phyloP scores from a whole-genome alignment of 116 monocot species.

The Thalassia testudinum region DNA sequence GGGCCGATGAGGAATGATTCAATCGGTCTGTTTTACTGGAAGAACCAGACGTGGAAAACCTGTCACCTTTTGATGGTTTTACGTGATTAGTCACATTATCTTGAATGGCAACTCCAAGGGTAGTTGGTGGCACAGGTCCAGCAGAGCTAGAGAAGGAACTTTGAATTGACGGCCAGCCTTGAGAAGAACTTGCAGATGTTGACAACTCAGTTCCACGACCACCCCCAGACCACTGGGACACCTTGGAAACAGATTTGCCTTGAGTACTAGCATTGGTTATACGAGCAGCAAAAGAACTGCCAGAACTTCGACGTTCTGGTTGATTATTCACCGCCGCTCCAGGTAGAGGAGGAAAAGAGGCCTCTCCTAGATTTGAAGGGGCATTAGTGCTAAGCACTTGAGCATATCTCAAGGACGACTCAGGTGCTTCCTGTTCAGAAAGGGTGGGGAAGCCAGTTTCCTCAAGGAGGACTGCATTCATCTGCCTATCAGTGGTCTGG shows the following conservation, averaged over 20 bases:
- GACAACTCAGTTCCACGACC: slow-evolving; percentile 8
- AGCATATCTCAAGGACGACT: slow-evolving; percentile 49
- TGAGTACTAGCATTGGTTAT: slow-evolving; percentile 15
- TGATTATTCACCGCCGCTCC: slow-evolving; percentile 23
- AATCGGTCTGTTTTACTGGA: slow-evolving; percentile 13
- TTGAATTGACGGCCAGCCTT: slow-evolving; percentile 14
- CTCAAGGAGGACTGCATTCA: slow-evolving; percentile 26
- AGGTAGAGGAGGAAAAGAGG: slow-evolving; percentile 80
- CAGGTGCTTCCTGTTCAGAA: slow-evolving; percentile 34
- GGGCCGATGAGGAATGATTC: slow-evolving; percentile 52
- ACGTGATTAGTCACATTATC: not conserved
- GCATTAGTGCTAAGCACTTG: slow-evolving; percentile 28
- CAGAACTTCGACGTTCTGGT: slow-evolving; percentile 14
- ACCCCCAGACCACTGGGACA: slow-evolving; percentile 10
- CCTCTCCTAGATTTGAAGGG: slow-evolving; percentile 30
- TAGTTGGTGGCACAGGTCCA: slow-evolving; percentile 1
- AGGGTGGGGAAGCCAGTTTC: slow-evolving; percentile 68
- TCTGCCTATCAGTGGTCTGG: slow-evolving; percentile 2
- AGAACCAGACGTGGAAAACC: slow-evolving; percentile 14
- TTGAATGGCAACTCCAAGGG: not conserved
- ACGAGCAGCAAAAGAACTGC: slow-evolving; percentile 37
- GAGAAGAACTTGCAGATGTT: slow-evolving; percentile 19
- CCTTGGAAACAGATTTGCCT: slow-evolving; percentile 14
- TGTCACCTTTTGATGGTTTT: slow-evolving; percentile 13
- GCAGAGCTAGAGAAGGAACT: slow-evolving; percentile 4